Conservation (phyloP, 108 stramenopile species). For the Fistulifera solaris region DNA sequence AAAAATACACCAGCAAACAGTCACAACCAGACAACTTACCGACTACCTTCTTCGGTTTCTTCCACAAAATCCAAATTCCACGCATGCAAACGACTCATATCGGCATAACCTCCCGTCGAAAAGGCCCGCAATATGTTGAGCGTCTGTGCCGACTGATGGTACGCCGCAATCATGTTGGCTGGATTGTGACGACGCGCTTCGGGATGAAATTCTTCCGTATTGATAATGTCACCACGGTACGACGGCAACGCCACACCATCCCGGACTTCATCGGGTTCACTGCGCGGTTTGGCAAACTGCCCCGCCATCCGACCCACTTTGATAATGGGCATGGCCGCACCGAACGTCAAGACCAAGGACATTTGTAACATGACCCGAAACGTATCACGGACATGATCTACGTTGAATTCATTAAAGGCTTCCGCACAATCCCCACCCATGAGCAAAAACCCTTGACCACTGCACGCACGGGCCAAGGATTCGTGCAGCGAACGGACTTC, state of each 20-base stretch:
- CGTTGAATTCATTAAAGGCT: constrained; percentile 88
- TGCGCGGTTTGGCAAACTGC: constrained; percentile 96
- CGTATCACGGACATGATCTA: constrained; percentile 90
- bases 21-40: constrained; percentile 36
- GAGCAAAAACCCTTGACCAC: constrained; percentile 94
- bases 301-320: constrained; percentile 98
- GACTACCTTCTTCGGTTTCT: constrained; percentile 79
- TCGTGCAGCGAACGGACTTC: constrained; percentile 87
- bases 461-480: constrained; percentile 84
- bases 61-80: constrained; percentile 99
- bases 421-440: constrained; percentile 99
- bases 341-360: constrained; percentile 94
- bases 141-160: constrained; percentile 92
- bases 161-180: constrained; percentile 74
- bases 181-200: constrained; percentile 88
- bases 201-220: constrained; percentile 84
- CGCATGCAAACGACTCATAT: constrained; percentile 89
- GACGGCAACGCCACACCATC: constrained; percentile 80
- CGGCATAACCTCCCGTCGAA: constrained; percentile 92
- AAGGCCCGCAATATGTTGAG: constrained; percentile 95
- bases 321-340: constrained; percentile 89
- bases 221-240: constrained; percentile 97
- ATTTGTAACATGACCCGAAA: constrained; percentile 91
- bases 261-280: constrained; percentile 80
- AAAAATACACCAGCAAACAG: no score